Base-by-base conservation (phyloP, 176 grass and related monocot genomes). In the Avena sativa region DNA sequence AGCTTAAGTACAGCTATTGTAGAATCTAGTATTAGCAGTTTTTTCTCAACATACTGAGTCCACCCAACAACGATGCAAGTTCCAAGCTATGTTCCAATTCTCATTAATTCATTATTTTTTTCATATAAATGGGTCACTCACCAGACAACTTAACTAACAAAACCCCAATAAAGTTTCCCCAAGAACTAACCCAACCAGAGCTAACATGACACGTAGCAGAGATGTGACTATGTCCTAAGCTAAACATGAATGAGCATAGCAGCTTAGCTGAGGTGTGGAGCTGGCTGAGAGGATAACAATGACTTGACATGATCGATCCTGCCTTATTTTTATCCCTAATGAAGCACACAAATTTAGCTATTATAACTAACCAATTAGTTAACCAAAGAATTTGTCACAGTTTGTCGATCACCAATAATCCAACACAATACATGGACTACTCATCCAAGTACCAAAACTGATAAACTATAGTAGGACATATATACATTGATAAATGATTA, bases 401-500 rank as follows among this genome's bases (percentile, higher is more conserved):
- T 63, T 55, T 21, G 68, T 43, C 61, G 13, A 49, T 61, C 12
- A 78, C 68, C 0, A 1, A 80, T 36, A 47, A 12, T 63, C 23
- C n/a, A 69, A 16, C 1, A 30, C 1, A 8, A 76, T 40, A 40
- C 38, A 40, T 40, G 38, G 38, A 40, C 38, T 40, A 40, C 38
- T 40, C 6, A 40, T 40, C 38, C 38, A 40, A 40, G 38, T 40
- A 40, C 38, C 38, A 40, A 5, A 40, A 40, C 38, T 40, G 38
- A 40, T 40, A 40, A 40, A 40, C 38, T 40, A 40, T 40, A 40
- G n/a, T 56, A 74, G 2, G 9, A 32, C 5, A 63, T 34, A 48
- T 50, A 59, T 50, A 77, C 17, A 69, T 26, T 59, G 26, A 63
- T 67, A 79, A 82, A 59, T 17, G 12, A 50, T 38, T 74, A 79